A percentile compares a stretch with the other conserved stretches of the same genome.
These are phyloP conservation scores for Tubosaeta sp. DNA, from an alignment of 768 basidiomycete species.

Conservation along the genomic window DNA sequence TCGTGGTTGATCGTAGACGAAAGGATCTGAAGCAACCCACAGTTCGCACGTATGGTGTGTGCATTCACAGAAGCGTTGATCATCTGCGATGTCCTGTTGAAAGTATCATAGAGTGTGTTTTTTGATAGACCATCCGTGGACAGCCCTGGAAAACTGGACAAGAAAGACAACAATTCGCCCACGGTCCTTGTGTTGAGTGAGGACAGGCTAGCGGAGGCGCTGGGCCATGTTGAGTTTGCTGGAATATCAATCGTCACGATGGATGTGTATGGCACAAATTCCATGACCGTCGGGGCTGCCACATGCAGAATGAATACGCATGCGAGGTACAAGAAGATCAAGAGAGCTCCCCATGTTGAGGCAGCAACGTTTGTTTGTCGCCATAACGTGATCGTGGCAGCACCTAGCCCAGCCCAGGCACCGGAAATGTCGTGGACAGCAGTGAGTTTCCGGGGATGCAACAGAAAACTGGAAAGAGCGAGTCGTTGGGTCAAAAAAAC, in stretches of 20 bases:
- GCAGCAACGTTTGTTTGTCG: neutral
- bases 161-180: neutral
- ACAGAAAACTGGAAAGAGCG: neutral
- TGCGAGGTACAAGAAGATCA: neutral
- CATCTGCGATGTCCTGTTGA: neutral
- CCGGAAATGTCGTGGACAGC: neutral
- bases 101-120: neutral
- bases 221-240: neutral
- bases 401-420: neutral
- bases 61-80: neutral
- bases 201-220: neutral
- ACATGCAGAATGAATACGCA: neutral
- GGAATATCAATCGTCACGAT: neutral
- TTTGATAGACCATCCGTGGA: too few species aligned
- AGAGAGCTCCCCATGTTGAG: neutral
- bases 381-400: neutral
- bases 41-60: neutral
- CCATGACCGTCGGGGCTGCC: neutral
- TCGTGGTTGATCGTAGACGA: neutral
- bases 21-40: neutral
- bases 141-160: neutral
- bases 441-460: neutral
- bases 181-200: neutral
- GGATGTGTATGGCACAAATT: neutral
- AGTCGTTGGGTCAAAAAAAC: neutral